Evolutionary conservation across 202 grass and related monocot species (phyloP).

Genomic region (Brachypodium distachyon): DNA sequence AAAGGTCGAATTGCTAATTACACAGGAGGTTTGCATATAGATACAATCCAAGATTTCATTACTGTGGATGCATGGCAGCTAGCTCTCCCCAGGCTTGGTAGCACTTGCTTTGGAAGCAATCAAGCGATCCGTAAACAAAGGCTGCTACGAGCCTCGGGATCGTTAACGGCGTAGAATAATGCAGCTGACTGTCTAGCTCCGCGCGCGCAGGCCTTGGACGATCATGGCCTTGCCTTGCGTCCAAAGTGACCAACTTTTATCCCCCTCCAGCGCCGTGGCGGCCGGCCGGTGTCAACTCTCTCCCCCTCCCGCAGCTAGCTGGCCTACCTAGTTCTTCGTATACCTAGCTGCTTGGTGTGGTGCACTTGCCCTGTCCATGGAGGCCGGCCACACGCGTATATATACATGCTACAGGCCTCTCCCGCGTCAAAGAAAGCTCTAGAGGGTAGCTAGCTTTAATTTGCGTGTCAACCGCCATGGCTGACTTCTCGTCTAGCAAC

Average conservation of each 20-base stretch:
- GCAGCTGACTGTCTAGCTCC: slow-evolving; percentile 28
- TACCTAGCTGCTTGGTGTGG: neutral
- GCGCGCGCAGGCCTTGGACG: slow-evolving; percentile 16
- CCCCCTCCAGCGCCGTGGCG: slow-evolving; percentile 72
- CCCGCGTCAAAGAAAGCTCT: slow-evolving; percentile 42
- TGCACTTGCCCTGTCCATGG: slow-evolving; percentile 4
- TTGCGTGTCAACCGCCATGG: slow-evolving; percentile 14
- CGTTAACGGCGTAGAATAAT: slow-evolving; percentile 73
- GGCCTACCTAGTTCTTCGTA: too few species aligned
- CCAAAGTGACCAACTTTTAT: slow-evolving; percentile 74
- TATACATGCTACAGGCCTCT: slow-evolving; percentile 34
- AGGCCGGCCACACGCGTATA: slow-evolving; percentile 17
- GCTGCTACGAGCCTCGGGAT: slow-evolving; percentile 61
- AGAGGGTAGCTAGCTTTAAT: neutral
- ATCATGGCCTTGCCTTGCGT: slow-evolving; percentile 61
- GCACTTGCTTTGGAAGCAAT: slow-evolving; percentile 81
- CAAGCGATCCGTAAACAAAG: slow-evolving; percentile 53
- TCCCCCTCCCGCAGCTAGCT: neutral
- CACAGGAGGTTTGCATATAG: too few species aligned
- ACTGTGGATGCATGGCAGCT: slow-evolving; percentile 19
- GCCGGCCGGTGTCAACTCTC: slow-evolving; percentile 86
- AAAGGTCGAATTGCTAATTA: too few species aligned
- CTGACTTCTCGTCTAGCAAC: slow-evolving; percentile 55
- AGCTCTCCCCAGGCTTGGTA: slow-evolving; percentile 24
- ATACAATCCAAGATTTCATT: neutral